These are phyloP conservation scores for Pyronema omphalodes DNA, from an alignment of 495 filamentous ascomycete species.

Conservation along the genomic window DNA sequence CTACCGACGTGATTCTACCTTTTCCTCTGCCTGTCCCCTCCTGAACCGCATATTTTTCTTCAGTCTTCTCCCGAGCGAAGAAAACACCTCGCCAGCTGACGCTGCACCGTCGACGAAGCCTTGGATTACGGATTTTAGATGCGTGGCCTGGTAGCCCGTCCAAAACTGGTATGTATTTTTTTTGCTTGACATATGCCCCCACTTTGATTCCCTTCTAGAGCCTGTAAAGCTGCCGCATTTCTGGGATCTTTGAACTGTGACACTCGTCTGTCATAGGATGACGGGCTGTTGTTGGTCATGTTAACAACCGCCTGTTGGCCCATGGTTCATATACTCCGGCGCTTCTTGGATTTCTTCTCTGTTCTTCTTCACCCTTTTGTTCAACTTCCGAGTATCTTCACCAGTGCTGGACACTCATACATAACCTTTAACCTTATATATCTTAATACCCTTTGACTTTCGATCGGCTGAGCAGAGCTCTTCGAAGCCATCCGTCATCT, in stretches of 20 bases:
- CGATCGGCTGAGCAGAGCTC: not conserved
- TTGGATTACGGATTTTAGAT: not conserved
- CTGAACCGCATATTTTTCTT: not conserved
- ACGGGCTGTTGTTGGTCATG: not conserved
- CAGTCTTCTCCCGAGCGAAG: not conserved
- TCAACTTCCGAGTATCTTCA: not conserved
- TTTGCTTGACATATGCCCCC: not conserved
- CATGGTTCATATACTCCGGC: not conserved
- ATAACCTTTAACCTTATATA: not conserved
- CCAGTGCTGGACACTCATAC: not conserved
- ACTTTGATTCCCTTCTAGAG: not conserved
- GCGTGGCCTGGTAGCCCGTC: not conserved
- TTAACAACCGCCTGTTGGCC: not conserved
- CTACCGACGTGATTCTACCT: not conserved
- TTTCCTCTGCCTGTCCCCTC: not conserved
- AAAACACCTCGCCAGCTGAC: not conserved
- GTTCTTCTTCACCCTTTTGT: not conserved
- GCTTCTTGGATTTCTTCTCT: not conserved
- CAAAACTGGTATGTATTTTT: not conserved
- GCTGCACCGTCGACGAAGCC: not conserved
- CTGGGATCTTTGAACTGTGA: not conserved
- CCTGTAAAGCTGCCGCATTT: not conserved
- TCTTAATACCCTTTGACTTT: not conserved
- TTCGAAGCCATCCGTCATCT: not conserved
- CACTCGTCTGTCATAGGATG: not conserved